Evolutionary conservation across 495 filamentous ascomycete species (phyloP).

Genomic region (Penicillium chermesinum): DNA sequence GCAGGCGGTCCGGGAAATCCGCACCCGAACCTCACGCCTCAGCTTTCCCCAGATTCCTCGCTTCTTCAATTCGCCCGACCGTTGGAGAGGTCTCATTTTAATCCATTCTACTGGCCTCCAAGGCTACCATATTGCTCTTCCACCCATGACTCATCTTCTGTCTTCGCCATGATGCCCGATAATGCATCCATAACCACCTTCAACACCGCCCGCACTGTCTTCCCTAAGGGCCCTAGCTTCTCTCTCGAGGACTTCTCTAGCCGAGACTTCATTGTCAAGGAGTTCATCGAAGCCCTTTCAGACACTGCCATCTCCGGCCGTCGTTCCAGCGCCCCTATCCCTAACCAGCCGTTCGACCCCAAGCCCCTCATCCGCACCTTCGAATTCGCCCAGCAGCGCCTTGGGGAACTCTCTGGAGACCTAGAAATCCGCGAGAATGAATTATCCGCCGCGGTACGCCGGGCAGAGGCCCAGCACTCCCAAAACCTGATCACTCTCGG

Average conservation of each 20-base stretch:
- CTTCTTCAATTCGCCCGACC: neutral
- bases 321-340: constrained; percentile 53
- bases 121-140: too few relatives aligned
- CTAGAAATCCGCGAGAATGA: constrained; percentile 85
- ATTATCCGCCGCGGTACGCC: constrained; percentile 76
- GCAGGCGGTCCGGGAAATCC: neutral
- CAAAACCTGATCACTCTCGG: constrained; percentile 81
- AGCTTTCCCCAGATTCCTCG: constrained; percentile 25
- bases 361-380: constrained; percentile 96
- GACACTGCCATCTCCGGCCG: constrained; percentile 76
- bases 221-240: constrained; percentile 74
- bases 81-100: neutral
- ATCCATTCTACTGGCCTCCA: constrained; percentile 1
- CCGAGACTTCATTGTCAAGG: constrained; percentile 91
- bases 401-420: constrained; percentile 78
- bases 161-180: constrained; percentile 32
- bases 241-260: constrained; percentile 81
- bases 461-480: constrained; percentile 87
- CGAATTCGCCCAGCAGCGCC: constrained; percentile 75
- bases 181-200: constrained; percentile 35
- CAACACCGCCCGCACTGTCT: constrained; percentile 54
- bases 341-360: constrained; percentile 82
- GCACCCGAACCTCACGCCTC: constrained; percentile 4
- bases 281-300: constrained; percentile 91
- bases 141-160: constrained; percentile 14